Evolutionary conservation across 306 rosid species (phyloP).

Genomic region (Casuarina cunninghamiana): DNA sequence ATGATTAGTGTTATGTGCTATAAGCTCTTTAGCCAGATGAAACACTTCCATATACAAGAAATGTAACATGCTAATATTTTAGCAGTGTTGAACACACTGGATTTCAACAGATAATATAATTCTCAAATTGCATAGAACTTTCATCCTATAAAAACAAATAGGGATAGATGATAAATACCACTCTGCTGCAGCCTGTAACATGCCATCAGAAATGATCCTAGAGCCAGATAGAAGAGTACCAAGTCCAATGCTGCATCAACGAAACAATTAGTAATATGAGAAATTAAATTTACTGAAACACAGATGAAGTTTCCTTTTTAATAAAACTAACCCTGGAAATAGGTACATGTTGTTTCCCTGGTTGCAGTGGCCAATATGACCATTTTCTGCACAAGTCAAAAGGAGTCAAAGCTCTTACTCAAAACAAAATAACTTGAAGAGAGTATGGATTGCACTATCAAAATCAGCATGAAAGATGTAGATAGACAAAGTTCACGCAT

Average conservation of each 20-base stretch:
- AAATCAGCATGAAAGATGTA: not conserved
- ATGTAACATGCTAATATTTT: no score
- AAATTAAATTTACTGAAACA: not conserved
- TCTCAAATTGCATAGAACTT: not conserved
- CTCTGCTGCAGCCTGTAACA: constrained; percentile 98
- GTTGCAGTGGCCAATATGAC: constrained; percentile 88
- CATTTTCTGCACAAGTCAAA: constrained; percentile 61
- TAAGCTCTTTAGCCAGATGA: no score
- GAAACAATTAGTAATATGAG: constrained; percentile 12
- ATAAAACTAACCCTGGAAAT: constrained; percentile 85
- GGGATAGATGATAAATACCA: constrained; percentile 57
- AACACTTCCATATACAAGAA: no score
- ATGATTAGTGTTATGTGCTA: no score
- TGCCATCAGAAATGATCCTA: constrained; percentile 82
- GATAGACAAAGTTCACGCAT: not conserved
- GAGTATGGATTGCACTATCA: not conserved
- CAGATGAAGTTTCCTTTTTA: constrained; percentile 4
- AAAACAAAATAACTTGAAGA: not conserved
- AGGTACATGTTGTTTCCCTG: constrained; percentile 99
- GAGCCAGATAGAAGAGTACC: constrained; percentile 93
- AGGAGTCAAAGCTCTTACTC: not conserved
- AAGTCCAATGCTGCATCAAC: constrained; percentile 86
- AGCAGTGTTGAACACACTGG: no score
- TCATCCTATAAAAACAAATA: constrained; percentile 11
- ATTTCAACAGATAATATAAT: not conserved